A percentile compares a stretch with the other conserved stretches of the same genome.
phyloP scores from a whole-genome alignment of 495 filamentous ascomycete species.

The Cercophora scortea region DNA sequence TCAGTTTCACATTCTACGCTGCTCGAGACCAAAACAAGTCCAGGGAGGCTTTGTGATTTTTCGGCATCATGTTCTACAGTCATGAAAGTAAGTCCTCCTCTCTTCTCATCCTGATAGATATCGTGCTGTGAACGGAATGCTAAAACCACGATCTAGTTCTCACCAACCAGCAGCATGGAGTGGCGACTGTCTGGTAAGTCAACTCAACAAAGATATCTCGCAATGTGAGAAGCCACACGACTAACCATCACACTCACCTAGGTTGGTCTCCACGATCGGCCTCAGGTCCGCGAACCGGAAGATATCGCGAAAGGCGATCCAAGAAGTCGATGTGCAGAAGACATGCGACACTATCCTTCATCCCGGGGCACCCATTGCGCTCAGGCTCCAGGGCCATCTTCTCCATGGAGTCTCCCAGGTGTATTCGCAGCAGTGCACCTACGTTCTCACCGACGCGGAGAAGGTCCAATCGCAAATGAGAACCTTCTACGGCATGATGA shows the following conservation, averaged over 20 bases:
- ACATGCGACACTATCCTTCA: constrained; percentile 81
- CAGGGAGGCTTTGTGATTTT: too few species aligned
- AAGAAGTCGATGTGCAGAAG: constrained; percentile 76
- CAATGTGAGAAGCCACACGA: neutral
- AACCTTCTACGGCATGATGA: constrained; percentile 46
- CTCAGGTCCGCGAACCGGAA: constrained; percentile 58
- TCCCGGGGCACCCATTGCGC: constrained; percentile 79
- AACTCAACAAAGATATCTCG: neutral
- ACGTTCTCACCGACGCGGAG: constrained; percentile 74
- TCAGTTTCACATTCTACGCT: too few species aligned
- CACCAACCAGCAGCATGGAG: constrained; percentile 78
- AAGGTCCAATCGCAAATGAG: constrained; percentile 66
- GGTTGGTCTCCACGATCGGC: constrained; percentile 86
- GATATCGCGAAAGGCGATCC: constrained; percentile 79
- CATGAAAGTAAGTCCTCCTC: constrained; percentile 62
- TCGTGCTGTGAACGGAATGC: constrained; percentile 3
- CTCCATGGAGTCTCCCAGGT: constrained; percentile 81
- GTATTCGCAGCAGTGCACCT: constrained; percentile 78
- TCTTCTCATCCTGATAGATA: neutral
- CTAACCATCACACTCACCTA: constrained; percentile 18
- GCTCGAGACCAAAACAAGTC: too few species aligned
- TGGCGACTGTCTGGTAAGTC: constrained; percentile 86
- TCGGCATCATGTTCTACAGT: constrained; percentile 72
- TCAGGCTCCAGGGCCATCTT: constrained; percentile 86
- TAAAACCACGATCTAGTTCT: constrained; percentile 51